Conservation (phyloP, 2,329 filamentous ascomycete genomes). For the Cylindrodendrum hubeiense region DNA sequence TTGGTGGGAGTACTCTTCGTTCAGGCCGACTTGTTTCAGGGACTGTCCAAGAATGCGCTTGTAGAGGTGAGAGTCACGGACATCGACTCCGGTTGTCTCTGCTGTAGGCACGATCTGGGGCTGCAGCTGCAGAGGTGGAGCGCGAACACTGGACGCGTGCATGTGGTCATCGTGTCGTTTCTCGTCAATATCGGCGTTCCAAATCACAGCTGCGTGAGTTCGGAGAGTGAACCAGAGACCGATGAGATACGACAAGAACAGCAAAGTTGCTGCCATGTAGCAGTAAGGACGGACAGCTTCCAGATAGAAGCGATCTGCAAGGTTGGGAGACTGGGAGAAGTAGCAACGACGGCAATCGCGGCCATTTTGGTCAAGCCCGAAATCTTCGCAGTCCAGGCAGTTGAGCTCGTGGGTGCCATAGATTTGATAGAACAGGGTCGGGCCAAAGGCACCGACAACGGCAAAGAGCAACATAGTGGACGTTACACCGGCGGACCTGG, state of each 20-base stretch:
- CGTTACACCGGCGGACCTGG: constrained; percentile 93
- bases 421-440: constrained; percentile 97
- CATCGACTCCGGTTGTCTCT: constrained; percentile 71
- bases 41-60: constrained; percentile 94
- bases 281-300: constrained; percentile 94
- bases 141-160: constrained; percentile 48
- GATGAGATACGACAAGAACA: constrained; percentile 94
- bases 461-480: constrained; percentile 98
- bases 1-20: constrained; percentile 58
- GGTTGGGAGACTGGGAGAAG: constrained; percentile 87
- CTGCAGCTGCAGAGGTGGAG: too few species aligned
- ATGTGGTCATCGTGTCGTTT: constrained; percentile 73
- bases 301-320: constrained; percentile 89
- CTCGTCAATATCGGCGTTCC: constrained; percentile 87
- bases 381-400: constrained; percentile 75
- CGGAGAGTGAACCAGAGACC: constrained; percentile 95
- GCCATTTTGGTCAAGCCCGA: constrained; percentile 51
- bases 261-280: constrained; percentile 84
- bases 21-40: constrained; percentile 83
- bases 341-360: constrained; percentile 93
- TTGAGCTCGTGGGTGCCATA: constrained; percentile 97
- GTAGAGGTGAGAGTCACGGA: constrained; percentile 90
- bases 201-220: constrained; percentile 96
- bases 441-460: constrained; percentile 93
- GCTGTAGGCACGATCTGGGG: constrained; percentile 48